A percentile compares a stretch with the other conserved stretches of the same genome.
phyloP scores from a whole-genome alignment of 495 filamentous ascomycete genomes.

The Neurospora sp. region DNA sequence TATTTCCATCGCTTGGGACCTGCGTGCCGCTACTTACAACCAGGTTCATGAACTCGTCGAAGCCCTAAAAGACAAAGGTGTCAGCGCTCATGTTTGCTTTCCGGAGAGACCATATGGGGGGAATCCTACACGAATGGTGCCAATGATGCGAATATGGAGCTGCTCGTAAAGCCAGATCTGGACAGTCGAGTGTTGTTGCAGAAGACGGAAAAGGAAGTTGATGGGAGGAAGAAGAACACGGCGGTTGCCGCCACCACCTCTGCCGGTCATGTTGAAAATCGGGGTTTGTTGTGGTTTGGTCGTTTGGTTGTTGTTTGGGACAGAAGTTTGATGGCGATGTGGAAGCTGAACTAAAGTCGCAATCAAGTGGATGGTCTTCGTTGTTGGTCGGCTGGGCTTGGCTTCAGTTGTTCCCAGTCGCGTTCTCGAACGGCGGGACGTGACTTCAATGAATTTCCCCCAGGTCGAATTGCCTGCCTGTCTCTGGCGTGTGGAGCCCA shows the following conservation, averaged over 20 bases:
- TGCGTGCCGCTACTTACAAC: conserved; percentile 57
- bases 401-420: not conserved
- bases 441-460: not conserved
- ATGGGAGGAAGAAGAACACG: conserved; percentile 89
- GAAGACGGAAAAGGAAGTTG: conserved; percentile 96
- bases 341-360: not conserved
- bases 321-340: not conserved
- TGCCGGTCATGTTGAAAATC: conserved; percentile 58
- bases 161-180: conserved; percentile 97
- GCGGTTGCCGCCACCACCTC: conserved; percentile 67
- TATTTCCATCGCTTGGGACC: not conserved
- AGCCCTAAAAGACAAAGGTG: conserved; percentile 11
- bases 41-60: conserved; percentile 99
- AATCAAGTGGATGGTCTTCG: not conserved
- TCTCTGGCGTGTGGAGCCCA: not conserved
- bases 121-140: conserved; percentile 74
- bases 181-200: conserved; percentile 79
- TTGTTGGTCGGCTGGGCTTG: not conserved
- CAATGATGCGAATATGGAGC: conserved; percentile 83
- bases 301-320: not conserved
- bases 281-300: conserved; percentile 1
- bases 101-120: conserved; percentile 6
- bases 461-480: not conserved
- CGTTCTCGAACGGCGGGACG: not conserved
- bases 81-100: conserved; percentile 1